Evolutionary conservation across 2,329 filamentous ascomycete species (phyloP).

Genomic region (Pezicula radicicola): DNA sequence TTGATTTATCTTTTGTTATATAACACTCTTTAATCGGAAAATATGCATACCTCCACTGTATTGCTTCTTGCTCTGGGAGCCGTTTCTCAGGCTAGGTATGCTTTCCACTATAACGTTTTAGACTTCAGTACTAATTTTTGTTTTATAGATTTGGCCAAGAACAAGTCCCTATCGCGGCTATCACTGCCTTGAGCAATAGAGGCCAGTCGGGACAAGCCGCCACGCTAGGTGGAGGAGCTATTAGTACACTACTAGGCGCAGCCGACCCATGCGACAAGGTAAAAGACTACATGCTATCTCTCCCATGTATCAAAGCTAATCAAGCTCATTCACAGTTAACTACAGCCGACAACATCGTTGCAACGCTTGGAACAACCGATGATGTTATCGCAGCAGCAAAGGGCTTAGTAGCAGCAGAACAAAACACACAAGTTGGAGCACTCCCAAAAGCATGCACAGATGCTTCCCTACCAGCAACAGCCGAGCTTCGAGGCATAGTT

Average conservation of each 20-base stretch:
- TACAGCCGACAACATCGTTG: slow-evolving; percentile 60
- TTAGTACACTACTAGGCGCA: slow-evolving; percentile 56
- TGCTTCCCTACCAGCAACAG: slow-evolving; percentile 53
- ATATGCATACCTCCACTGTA: slow-evolving; percentile 5
- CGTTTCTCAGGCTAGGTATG: slow-evolving; percentile 3
- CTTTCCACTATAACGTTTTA: not conserved
- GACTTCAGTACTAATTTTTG: not conserved
- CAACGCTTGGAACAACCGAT: slow-evolving; percentile 52
- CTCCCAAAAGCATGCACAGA: slow-evolving; percentile 61
- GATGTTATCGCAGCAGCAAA: slow-evolving; percentile 56
- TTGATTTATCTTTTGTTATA: no score
- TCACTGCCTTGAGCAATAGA: slow-evolving; percentile 48
- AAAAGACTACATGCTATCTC: slow-evolving; percentile 20
- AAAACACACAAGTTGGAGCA: slow-evolving; percentile 66
- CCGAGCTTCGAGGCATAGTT: slow-evolving; percentile 58
- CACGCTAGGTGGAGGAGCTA: slow-evolving; percentile 58
- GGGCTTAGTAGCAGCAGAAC: slow-evolving; percentile 61
- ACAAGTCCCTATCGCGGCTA: slow-evolving; percentile 48
- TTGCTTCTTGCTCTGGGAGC: slow-evolving; percentile 1
- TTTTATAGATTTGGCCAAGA: slow-evolving; percentile 55
- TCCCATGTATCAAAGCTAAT: not conserved
- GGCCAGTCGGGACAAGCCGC: slow-evolving; percentile 51
- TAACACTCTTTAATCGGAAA: not conserved
- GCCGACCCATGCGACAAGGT: slow-evolving; percentile 64
- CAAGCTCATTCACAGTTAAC: slow-evolving; percentile 39